These are phyloP conservation scores for Avicennia marina DNA, from an alignment of 257 asterid genomes.

Conservation along the genomic window DNA sequence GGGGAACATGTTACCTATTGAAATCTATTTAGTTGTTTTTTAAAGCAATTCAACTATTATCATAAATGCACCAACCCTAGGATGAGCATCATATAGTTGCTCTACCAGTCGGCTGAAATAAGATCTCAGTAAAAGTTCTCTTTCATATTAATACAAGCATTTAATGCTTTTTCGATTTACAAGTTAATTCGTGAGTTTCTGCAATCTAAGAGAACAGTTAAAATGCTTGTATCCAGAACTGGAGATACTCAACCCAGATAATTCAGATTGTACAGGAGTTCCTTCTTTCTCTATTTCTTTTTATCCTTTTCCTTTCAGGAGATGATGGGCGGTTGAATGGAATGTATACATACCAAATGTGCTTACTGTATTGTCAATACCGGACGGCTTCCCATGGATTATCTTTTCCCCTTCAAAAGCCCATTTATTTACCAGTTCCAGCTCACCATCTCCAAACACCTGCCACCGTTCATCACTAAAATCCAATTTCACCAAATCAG, in stretches of 20 bases:
- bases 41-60: no score
- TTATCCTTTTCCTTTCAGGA: background rate
- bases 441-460: conserved; percentile 57
- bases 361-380: conserved; percentile 97
- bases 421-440: conserved; percentile 90
- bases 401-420: conserved; percentile 96
- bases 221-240: background rate
- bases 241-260: background rate
- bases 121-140: background rate
- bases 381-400: conserved; percentile 97
- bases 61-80: background rate
- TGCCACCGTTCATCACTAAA: conserved; percentile 93
- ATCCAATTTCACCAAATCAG: conserved; percentile 61
- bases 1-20: background rate
- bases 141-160: conserved; percentile 4
- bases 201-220: conserved; percentile 8
- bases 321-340: background rate
- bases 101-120: background rate
- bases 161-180: background rate
- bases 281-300: background rate
- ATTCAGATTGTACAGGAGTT: background rate
- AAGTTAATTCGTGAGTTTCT: background rate
- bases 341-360: conserved; percentile 69
- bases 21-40: no score
- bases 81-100: background rate